Conservation (phyloP, 2,329 filamentous ascomycete species). For the Blumeriella jaapii region DNA sequence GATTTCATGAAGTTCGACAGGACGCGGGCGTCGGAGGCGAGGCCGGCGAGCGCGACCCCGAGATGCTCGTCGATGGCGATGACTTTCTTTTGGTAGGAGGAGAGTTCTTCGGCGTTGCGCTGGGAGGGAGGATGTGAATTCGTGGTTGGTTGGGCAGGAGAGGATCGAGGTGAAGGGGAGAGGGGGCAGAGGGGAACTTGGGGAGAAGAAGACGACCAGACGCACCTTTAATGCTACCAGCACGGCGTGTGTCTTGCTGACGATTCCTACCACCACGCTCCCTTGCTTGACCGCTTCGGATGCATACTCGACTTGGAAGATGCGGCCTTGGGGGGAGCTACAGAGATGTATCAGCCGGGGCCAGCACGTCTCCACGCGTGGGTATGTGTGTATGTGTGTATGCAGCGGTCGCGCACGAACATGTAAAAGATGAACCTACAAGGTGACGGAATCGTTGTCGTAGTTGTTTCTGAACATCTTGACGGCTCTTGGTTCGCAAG, state of each 20-base stretch:
- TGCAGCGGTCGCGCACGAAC: background rate
- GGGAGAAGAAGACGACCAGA: slow-evolving; percentile 6
- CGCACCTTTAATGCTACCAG: slow-evolving; percentile 89
- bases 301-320: slow-evolving; percentile 99
- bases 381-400: slow-evolving; percentile 2
- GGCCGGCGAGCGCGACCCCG: slow-evolving; percentile 88
- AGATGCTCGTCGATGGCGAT: slow-evolving; percentile 94
- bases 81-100: slow-evolving; percentile 99
- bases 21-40: slow-evolving; percentile 94
- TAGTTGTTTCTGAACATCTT: slow-evolving; percentile 99
- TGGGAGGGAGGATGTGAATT: slow-evolving; percentile 30
- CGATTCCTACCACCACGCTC: slow-evolving; percentile 91
- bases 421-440: slow-evolving; percentile 48
- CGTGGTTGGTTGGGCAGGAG: background rate
- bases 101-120: slow-evolving; percentile 98
- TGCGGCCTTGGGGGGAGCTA: slow-evolving; percentile 98
- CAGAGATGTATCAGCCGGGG: slow-evolving; percentile 18
- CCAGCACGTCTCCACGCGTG: slow-evolving; percentile 6
- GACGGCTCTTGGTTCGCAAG: slow-evolving; percentile 21
- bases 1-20: slow-evolving; percentile 99
- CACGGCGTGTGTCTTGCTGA: slow-evolving; percentile 96
- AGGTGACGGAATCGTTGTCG: slow-evolving; percentile 99
- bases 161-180: background rate
- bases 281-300: slow-evolving; percentile 98
- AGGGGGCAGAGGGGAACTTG: background rate